phyloP scores from a whole-genome alignment of 768 basidiomycete genomes.

The Pleurotus tuoliensis region DNA sequence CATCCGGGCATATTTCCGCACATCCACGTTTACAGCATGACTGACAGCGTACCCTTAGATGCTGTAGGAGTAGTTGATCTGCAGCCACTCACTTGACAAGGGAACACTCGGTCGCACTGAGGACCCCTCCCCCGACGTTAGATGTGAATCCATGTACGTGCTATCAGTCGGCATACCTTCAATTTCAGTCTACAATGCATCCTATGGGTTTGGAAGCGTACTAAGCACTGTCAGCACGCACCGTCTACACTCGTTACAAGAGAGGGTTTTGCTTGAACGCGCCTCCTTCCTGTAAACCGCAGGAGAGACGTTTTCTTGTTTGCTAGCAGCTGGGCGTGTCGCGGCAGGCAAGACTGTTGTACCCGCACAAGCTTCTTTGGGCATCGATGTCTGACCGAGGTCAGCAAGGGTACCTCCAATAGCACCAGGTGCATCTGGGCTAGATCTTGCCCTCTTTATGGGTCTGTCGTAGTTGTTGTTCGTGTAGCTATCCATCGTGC shows the following conservation, averaged over 20 bases:
- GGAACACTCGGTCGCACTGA: conserved; percentile 50
- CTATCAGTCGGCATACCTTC: conserved; percentile 28
- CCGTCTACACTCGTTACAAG: conserved; percentile 64
- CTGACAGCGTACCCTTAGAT: conserved; percentile 14
- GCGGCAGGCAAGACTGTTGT: too few relatives aligned
- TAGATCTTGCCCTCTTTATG: too few relatives aligned
- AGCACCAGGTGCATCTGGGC: too few relatives aligned
- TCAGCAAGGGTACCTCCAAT: too few relatives aligned
- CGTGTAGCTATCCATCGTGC: too few relatives aligned
- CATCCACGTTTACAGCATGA: conserved; percentile 56
- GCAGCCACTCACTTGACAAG: conserved; percentile 24
- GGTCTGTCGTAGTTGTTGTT: too few relatives aligned
- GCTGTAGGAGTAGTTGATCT: not conserved
- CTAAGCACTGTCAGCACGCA: conserved; percentile 18
- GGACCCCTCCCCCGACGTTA: conserved; percentile 1
- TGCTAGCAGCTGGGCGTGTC: too few relatives aligned
- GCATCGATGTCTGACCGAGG: too few relatives aligned
- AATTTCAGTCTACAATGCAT: conserved; percentile 41
- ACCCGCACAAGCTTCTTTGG: too few relatives aligned
- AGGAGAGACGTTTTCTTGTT: not conserved
- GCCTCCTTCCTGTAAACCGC: conserved; percentile 1
- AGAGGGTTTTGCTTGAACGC: conserved; percentile 29
- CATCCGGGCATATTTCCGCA: conserved; percentile 64
- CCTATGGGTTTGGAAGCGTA: conserved; percentile 1
- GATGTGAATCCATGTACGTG: conserved; percentile 17